Evolutionary conservation across 441 rosid species (phyloP).

Genomic region (Aquilaria agallochum): DNA sequence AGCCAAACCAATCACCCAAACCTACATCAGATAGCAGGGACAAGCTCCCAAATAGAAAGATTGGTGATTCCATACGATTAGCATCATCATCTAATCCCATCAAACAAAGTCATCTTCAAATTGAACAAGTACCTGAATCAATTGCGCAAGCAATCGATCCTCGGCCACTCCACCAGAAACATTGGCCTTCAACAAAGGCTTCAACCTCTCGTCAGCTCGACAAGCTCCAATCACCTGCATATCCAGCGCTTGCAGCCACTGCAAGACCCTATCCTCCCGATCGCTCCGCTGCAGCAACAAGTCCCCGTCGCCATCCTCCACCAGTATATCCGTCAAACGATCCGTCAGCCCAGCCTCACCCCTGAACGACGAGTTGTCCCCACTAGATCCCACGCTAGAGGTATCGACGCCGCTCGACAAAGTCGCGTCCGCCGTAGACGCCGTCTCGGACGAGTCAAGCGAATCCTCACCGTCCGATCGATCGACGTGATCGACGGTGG

Average conservation of each 20-base stretch:
- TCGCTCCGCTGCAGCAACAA: slow-evolving; percentile 57
- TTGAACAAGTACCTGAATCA: slow-evolving; percentile 60
- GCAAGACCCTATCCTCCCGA: slow-evolving; percentile 70
- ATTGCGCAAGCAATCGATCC: slow-evolving; percentile 72
- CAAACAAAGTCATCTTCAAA: background rate
- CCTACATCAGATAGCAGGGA: background rate
- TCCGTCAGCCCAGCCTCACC: slow-evolving; percentile 44
- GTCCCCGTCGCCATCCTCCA: slow-evolving; percentile 57
- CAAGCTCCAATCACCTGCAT: slow-evolving; percentile 93
- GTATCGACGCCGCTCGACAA: slow-evolving; percentile 28
- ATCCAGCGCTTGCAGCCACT: slow-evolving; percentile 90
- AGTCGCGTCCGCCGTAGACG: slow-evolving; percentile 17
- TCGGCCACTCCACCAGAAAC: slow-evolving; percentile 64
- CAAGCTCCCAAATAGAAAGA: background rate
- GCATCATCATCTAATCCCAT: background rate
- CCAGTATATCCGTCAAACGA: slow-evolving; percentile 49
- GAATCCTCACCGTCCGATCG: slow-evolving; percentile 34
- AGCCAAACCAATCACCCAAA: slow-evolving; percentile 9
- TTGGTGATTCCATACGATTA: background rate
- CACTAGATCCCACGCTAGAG: slow-evolving; percentile 38
- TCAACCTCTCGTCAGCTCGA: slow-evolving; percentile 88
- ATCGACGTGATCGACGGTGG: slow-evolving; percentile 29
- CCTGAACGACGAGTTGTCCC: slow-evolving; percentile 16
- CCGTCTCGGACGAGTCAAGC: slow-evolving; percentile 19
- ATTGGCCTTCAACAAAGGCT: slow-evolving; percentile 76